A percentile compares a stretch with the other conserved stretches of the same genome.
Conservation (phyloP, 202 grass and related monocot genomes). For the Zoysia matrella region DNA sequence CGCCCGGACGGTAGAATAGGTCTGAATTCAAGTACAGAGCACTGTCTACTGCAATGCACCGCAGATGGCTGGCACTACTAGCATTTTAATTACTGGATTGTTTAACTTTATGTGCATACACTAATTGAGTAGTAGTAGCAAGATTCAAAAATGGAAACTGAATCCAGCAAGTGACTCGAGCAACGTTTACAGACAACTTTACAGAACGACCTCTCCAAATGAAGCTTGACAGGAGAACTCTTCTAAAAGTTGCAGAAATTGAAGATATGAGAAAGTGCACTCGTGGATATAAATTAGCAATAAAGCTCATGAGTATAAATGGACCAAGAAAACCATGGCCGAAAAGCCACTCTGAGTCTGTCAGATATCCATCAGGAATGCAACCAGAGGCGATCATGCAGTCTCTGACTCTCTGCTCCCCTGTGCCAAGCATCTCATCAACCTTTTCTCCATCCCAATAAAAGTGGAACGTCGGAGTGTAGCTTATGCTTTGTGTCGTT, state of each 20-base stretch:
- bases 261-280: neutral
- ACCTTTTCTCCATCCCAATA: constrained; percentile 80
- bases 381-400: constrained; percentile 87
- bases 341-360: neutral
- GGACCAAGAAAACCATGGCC: neutral
- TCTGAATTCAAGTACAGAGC: neutral
- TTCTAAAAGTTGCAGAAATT: neutral
- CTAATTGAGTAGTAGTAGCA: neutral
- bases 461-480: constrained; percentile 92
- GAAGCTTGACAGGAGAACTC: neutral
- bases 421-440: constrained; percentile 85
- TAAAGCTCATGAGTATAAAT: constrained; percentile 8
- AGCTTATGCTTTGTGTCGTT: constrained; percentile 75
- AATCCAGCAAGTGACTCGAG: neutral
- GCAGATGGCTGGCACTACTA: neutral
- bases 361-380: constrained; percentile 60
- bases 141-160: neutral
- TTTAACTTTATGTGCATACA: neutral
- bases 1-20: neutral
- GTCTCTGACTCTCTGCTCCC: constrained; percentile 61
- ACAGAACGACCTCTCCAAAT: neutral
- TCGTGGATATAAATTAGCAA: constrained; percentile 1
- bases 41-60: neutral
- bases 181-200: neutral
- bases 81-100: neutral